Base-by-base conservation (phyloP, 2,329 filamentous ascomycete genomes). In the Chrysoporthe deuterocubensis region DNA sequence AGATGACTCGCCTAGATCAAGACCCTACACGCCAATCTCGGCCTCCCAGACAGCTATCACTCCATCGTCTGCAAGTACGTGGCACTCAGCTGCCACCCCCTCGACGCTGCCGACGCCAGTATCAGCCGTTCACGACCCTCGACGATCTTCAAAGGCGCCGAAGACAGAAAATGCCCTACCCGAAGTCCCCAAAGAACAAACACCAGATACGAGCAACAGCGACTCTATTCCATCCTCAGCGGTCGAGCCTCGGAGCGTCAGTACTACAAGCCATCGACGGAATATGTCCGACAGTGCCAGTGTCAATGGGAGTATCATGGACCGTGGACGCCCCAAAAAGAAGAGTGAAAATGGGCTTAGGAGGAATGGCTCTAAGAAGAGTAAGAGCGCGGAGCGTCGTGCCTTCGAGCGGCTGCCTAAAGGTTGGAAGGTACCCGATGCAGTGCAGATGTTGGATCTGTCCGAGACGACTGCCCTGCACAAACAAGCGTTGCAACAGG, bases 341-440 rank as follows among this genome's bases (percentile, higher is more conserved):
- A 80, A 85, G 64, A 84, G 87, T 34, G 75, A 76, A 18, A 74
- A 74, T 1, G 74, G 77, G 21, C 73, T 78, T 9, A 81, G 81
- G 71, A 76, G 79, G 57, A 75, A 75, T 11, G 79, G 75, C 1
- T 81, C 81, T 1, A 84, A 82, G 75, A 78, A 79, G 64, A 82
- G 80, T 73, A 78, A 80, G 72, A 84, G 82, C 70, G 79, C 82
- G 2, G 87, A 90, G 73, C 82, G 85, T 61, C 81, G 81, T 37
- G 87, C 85, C 0, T 90, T 89, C 68, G 87, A 89, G 74, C 79
- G 82, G 60, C 80, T 91, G n/a, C 89, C 89, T 0, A 81, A 82
- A 65, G 89, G 89, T 0, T 83, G 83, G 74, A 83, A 80, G 67
- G 82, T 85, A 1, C 77, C 75, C n/a, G 83, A 89, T n/a, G 89